Evolutionary conservation across 2,329 filamentous ascomycete genomes (phyloP).

Genomic region (Aspergillus sp.): DNA sequence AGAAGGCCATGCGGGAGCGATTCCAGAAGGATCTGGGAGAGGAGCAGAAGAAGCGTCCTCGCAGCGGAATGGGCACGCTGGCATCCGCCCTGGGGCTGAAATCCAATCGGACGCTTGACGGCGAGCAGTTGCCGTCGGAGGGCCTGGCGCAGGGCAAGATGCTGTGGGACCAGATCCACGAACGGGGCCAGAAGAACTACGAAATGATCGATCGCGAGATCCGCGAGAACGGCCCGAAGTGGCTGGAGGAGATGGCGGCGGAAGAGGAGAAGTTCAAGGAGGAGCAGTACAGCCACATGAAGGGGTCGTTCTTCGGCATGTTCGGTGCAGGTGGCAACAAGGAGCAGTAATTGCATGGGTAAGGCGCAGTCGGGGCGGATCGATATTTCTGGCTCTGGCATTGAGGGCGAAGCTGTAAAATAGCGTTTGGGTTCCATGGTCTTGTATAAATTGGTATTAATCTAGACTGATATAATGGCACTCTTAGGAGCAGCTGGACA

Average conservation of each 20-base stretch:
- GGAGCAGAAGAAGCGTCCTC: constrained; percentile 55
- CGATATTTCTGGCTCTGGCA: too few species aligned
- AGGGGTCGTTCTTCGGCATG: constrained; percentile 59
- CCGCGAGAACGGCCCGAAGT: constrained; percentile 84
- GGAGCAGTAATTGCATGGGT: constrained; percentile 13
- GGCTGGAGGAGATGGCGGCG: constrained; percentile 86
- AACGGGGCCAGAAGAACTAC: constrained; percentile 85
- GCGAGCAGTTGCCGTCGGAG: constrained; percentile 62
- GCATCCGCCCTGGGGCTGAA: constrained; percentile 70
- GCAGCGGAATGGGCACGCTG: constrained; percentile 56
- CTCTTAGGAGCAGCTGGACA: too few species aligned
- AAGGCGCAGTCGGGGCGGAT: too few species aligned
- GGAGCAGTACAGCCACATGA: constrained; percentile 88
- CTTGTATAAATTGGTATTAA: constrained; percentile 17
- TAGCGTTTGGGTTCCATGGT: constrained; percentile 19
- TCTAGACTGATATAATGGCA: constrained; percentile 6
- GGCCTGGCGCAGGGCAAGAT: constrained; percentile 90
- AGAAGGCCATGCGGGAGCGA: constrained; percentile 73
- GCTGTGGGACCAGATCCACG: constrained; percentile 86
- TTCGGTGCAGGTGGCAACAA: constrained; percentile 34
- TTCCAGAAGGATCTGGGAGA: constrained; percentile 70
- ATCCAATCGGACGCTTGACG: constrained; percentile 50
- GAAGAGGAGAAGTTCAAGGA: constrained; percentile 82
- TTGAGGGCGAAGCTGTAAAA: constrained; percentile 22
- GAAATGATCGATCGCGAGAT: constrained; percentile 84